A percentile compares a stretch with the other conserved stretches of the same genome.
Evolutionary conservation across 2,329 filamentous ascomycete species (phyloP).

Genomic region (Fonsecaea pedrosoi): DNA sequence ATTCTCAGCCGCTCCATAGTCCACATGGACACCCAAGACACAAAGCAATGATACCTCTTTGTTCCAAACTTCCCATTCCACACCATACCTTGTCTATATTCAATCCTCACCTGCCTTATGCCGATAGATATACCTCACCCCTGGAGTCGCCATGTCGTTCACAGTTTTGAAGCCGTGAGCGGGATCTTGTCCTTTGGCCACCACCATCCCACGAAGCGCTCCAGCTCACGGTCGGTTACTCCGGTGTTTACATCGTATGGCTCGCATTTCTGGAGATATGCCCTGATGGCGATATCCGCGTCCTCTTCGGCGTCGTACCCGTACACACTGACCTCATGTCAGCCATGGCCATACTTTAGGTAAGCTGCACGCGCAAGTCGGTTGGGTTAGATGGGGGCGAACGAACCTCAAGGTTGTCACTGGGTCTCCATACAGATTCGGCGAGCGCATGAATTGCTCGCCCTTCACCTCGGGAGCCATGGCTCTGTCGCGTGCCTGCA

Average conservation of each 20-base stretch:
- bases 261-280: constrained; percentile 29
- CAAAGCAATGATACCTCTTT: not conserved
- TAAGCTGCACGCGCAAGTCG: not conserved
- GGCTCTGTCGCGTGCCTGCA: constrained; percentile 26
- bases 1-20: not conserved
- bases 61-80: not conserved
- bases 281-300: constrained; percentile 32
- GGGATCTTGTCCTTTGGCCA: constrained; percentile 35
- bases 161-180: constrained; percentile 25
- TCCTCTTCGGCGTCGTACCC: constrained; percentile 34
- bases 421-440: constrained; percentile 46
- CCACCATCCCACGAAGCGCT: constrained; percentile 48
- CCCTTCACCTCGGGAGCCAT: constrained; percentile 24
- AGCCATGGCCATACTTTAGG: not conserved
- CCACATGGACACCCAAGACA: not conserved
- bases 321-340: constrained; percentile 23
- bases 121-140: not conserved
- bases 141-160: not conserved
- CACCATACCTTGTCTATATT: not conserved
- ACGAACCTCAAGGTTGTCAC: constrained; percentile 23
- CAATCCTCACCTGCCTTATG: not conserved
- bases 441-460: constrained; percentile 40
- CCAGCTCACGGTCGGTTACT: constrained; percentile 41
- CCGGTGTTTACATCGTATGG: constrained; percentile 43
- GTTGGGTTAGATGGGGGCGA: not conserved